Evolutionary conservation across 169 alveolate genomes (phyloP), one percentile per base, ranked within the genome.

Genomic region (Fabrea salina): DNA sequence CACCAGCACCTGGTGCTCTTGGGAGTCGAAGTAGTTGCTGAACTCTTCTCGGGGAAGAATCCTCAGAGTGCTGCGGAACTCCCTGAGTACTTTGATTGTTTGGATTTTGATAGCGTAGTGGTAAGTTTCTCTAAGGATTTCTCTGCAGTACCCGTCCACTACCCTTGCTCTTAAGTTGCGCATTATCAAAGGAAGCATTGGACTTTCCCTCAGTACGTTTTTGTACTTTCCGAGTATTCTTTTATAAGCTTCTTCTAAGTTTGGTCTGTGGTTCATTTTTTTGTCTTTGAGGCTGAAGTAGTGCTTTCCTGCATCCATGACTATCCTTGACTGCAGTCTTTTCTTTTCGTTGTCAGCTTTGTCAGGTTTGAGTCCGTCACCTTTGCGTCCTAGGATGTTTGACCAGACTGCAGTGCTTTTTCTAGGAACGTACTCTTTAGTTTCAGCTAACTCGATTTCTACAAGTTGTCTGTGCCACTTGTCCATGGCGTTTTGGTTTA

Each of bases 71-170:
- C 16, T 6, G 0, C 37, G 4, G n/a, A 32, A 19, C 30, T 64
- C 75, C 25, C 35, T 16, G 16, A 33, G 41, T 19, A 64, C 54
- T 53, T 82, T 79, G 33, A 85, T 72, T 3, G 84, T 78, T 61
- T 86, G 88, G 3, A 81, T 4, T 61, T 86, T 86, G 7, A 86
- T 86, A 64, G 78, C 56, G 56, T 86, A 84, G 54, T 70, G 61
- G 75, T 78, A 86, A 22, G 75, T 81, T 67, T 86, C 91, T 71
- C 84, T 68, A 37, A 78, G 57, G n/a, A 86, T 79, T 50, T 82
- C 91, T 56, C 72, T 61, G 50, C 84, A 81, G 76, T 86, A 86
- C 22, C 86, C 87, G 59, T 86, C 71, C 25, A 82, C 54, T 56
- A 82, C 41, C 61, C 70, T 56, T 54, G 81, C 61, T 56, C 86